phyloP scores from a whole-genome alignment of 208 protist genomes.

The Herpetomonas tarakana region DNA sequence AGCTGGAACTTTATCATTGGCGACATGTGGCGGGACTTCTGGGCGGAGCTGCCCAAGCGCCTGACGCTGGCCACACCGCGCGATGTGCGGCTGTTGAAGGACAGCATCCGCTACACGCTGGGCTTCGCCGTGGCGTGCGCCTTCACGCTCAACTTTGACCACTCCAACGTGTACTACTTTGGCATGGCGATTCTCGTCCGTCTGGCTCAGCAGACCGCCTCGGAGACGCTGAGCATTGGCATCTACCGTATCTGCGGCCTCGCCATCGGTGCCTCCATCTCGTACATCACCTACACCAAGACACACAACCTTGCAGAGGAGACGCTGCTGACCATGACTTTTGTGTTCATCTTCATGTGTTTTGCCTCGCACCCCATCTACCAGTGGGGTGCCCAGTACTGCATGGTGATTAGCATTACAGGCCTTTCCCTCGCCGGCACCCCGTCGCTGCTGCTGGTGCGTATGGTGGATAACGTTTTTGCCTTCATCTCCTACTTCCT shows the following conservation, averaged over 20 bases:
- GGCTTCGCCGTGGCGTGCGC: slow-evolving; percentile 44
- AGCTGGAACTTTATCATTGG: slow-evolving; percentile 58
- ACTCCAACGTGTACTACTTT: slow-evolving; percentile 40
- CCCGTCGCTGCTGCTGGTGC: slow-evolving; percentile 19
- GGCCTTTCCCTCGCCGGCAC: slow-evolving; percentile 4
- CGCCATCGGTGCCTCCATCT: slow-evolving; percentile 26
- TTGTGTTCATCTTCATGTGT: slow-evolving; percentile 21
- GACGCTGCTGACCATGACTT: slow-evolving; percentile 21
- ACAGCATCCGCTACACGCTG: slow-evolving; percentile 49
- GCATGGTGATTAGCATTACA: slow-evolving; percentile 26
- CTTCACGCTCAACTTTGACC: slow-evolving; percentile 36
- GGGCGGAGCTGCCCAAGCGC: slow-evolving; percentile 55
- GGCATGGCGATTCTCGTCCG: slow-evolving; percentile 60
- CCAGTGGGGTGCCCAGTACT: slow-evolving; percentile 26
- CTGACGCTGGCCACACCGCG: slow-evolving; percentile 49
- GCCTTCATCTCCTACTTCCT: slow-evolving; percentile 44
- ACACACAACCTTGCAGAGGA: slow-evolving; percentile 19
- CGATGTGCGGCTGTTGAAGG: slow-evolving; percentile 71
- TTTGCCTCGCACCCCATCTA: slow-evolving; percentile 23
- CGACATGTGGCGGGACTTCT: slow-evolving; percentile 63
- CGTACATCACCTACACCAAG: slow-evolving; percentile 19
- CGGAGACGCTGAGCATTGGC: slow-evolving; percentile 41
- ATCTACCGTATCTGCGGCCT: slow-evolving; percentile 41
- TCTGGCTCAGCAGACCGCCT: slow-evolving; percentile 40
- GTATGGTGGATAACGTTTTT: slow-evolving; percentile 38